Conservation (phyloP, 2,329 filamentous ascomycete species). For the Herpotrichia juniperi region DNA sequence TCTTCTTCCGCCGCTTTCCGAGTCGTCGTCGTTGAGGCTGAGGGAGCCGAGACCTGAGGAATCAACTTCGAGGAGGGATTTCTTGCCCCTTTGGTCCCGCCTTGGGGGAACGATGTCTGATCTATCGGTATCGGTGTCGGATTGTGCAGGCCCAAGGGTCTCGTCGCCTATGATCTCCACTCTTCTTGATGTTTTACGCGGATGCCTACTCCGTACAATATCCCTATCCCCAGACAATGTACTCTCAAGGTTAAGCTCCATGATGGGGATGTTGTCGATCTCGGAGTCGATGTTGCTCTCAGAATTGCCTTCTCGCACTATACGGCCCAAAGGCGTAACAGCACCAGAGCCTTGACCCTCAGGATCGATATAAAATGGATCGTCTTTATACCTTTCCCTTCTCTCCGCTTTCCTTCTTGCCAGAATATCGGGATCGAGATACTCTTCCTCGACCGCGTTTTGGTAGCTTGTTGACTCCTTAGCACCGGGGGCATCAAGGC, state of each 20-base stretch:
- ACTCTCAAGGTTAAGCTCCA: constrained; percentile 79
- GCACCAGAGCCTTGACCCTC: constrained; percentile 59
- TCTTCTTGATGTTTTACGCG: constrained; percentile 39
- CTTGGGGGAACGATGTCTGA: constrained; percentile 37
- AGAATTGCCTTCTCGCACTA: constrained; percentile 64
- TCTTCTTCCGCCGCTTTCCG: constrained; percentile 22
- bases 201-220: constrained; percentile 15
- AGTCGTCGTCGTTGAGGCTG: constrained; percentile 65
- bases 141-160: constrained; percentile 49
- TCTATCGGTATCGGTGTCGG: constrained; percentile 26
- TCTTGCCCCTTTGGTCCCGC: constrained; percentile 54
- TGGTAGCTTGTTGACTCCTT: constrained; percentile 51
- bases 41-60: constrained; percentile 80
- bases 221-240: constrained; percentile 22
- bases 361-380: constrained; percentile 88
- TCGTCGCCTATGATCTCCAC: constrained; percentile 57
- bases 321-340: constrained; percentile 80
- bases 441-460: constrained; percentile 51
- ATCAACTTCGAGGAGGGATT: constrained; percentile 80
- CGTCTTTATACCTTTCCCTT: constrained; percentile 82
- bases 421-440: constrained; percentile 75
- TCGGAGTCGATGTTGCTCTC: constrained; percentile 76
- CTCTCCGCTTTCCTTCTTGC: constrained; percentile 78
- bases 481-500: constrained; percentile 45
- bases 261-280: constrained; percentile 93